phyloP scores from a whole-genome alignment of 2,329 filamentous ascomycete genomes.

The Beauveria australis region DNA sequence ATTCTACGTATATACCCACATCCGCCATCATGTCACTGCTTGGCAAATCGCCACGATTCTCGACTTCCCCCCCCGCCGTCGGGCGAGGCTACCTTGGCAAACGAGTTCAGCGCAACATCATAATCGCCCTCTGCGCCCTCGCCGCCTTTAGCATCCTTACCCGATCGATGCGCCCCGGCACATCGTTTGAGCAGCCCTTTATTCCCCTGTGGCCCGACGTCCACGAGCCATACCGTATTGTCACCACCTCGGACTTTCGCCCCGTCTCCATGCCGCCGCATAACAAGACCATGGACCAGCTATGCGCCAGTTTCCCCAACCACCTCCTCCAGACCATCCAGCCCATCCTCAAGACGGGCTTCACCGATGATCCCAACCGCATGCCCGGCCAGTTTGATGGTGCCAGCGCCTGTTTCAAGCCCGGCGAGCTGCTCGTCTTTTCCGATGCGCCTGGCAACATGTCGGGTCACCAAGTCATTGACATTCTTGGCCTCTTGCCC shows the following conservation, averaged over 20 bases:
- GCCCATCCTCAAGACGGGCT: conserved; percentile 39
- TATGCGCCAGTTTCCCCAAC: conserved; percentile 21
- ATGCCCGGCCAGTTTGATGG: conserved; percentile 19
- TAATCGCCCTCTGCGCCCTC: neutral
- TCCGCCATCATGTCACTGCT: neutral
- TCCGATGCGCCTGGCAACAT: conserved; percentile 42
- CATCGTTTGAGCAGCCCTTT: neutral
- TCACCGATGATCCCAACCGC: conserved; percentile 32
- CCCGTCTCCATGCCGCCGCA: conserved; percentile 16
- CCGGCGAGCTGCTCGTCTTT: conserved; percentile 36
- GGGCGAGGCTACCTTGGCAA: neutral
- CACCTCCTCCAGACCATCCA: conserved; percentile 20
- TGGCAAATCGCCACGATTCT: neutral
- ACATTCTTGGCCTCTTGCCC: conserved; percentile 39
- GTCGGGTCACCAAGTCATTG: conserved; percentile 33
- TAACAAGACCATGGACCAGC: conserved; percentile 14
- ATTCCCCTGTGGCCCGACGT: conserved; percentile 1
- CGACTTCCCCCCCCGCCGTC: neutral
- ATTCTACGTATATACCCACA: neutral
- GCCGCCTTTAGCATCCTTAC: neutral
- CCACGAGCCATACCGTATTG: conserved; percentile 15
- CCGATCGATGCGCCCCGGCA: neutral
- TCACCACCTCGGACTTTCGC: conserved; percentile 20
- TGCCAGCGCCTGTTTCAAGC: conserved; percentile 21
- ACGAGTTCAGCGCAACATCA: neutral